These are phyloP conservation scores for Phlyctochytrium planicorne DNA, from an alignment of 192 early-diverging fungal genomes.

Conservation along the genomic window DNA sequence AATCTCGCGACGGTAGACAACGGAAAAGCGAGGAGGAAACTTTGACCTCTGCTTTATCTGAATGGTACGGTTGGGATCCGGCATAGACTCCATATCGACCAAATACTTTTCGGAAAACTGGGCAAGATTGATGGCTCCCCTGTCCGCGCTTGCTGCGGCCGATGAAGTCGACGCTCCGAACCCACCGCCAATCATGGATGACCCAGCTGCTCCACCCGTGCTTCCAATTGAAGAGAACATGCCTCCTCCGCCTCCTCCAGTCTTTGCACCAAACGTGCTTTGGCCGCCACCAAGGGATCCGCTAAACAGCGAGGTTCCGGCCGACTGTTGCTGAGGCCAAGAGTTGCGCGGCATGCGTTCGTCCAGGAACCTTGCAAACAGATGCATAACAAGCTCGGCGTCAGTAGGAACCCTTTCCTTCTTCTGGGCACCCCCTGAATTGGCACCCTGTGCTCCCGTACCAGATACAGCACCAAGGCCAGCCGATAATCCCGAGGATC, in stretches of 20 bases:
- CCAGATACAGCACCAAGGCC: background rate
- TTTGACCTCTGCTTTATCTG: slow-evolving; percentile 36
- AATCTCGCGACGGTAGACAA: slow-evolving; percentile 29
- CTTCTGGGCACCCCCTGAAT: background rate
- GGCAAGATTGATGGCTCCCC: slow-evolving; percentile 17
- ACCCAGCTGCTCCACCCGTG: background rate
- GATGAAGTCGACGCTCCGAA: background rate
- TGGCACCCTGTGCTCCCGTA: background rate
- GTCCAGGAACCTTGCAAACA: slow-evolving; percentile 44
- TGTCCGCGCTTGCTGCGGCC: background rate
- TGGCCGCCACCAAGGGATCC: background rate
- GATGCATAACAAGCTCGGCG: slow-evolving; percentile 38
- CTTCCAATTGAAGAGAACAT: too few relatives aligned
- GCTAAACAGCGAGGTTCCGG: background rate
- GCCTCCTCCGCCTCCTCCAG: background rate
- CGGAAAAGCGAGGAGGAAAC: slow-evolving; percentile 37
- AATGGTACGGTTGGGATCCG: slow-evolving; percentile 24
- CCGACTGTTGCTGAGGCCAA: background rate
- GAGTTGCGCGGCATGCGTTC: slow-evolving; percentile 34
- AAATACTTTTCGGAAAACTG: slow-evolving; percentile 38
- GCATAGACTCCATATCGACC: slow-evolving; percentile 26
- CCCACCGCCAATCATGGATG: background rate
- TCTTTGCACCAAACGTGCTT: background rate
- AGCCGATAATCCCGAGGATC: background rate
- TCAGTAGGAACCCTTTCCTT: slow-evolving; percentile 7